These are phyloP conservation scores for Umbelopsis sp. DNA, from an alignment of 192 early-diverging fungal genomes.

Conservation along the genomic window DNA sequence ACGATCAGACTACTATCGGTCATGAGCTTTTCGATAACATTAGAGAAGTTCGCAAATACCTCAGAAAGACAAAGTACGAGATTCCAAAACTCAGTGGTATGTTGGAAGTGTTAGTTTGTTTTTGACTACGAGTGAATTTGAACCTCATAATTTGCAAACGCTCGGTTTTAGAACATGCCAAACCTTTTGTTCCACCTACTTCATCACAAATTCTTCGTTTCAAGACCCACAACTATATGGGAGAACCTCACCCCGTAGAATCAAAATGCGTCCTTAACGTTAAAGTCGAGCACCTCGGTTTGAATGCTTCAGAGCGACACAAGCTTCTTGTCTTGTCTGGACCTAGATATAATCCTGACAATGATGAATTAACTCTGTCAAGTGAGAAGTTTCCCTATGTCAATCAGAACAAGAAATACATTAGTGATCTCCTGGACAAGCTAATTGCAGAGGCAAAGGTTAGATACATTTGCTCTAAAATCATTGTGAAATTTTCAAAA, in stretches of 20 bases:
- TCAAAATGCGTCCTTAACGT: constrained; percentile 58
- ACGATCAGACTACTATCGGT: constrained; percentile 60
- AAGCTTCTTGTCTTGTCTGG: constrained; percentile 67
- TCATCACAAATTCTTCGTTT: constrained; percentile 51
- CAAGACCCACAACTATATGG: constrained; percentile 53
- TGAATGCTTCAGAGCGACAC: constrained; percentile 53
- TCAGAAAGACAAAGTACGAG: constrained; percentile 60
- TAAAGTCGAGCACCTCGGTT: constrained; percentile 42
- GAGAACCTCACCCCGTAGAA: constrained; percentile 56
- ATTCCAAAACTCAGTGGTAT: constrained; percentile 62
- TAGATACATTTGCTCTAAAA: neutral
- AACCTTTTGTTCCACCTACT: constrained; percentile 55
- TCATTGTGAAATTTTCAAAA: neutral
- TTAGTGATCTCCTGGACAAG: constrained; percentile 51
- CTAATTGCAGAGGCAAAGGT: constrained; percentile 64
- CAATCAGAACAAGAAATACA: constrained; percentile 61
- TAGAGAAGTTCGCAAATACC: constrained; percentile 56
- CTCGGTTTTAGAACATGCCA: constrained; percentile 44
- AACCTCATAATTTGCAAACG: neutral
- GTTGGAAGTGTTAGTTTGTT: neutral
- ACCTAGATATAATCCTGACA: constrained; percentile 61
- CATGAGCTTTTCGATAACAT: constrained; percentile 52
- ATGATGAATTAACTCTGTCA: constrained; percentile 55
- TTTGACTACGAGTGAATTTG: neutral
- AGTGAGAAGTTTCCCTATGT: constrained; percentile 56